Percentiles rank a stretch among this genome's conserved stretches.
Evolutionary conservation across 306 rosid genomes (phyloP).

Genomic region (Arachis hypogaea): DNA sequence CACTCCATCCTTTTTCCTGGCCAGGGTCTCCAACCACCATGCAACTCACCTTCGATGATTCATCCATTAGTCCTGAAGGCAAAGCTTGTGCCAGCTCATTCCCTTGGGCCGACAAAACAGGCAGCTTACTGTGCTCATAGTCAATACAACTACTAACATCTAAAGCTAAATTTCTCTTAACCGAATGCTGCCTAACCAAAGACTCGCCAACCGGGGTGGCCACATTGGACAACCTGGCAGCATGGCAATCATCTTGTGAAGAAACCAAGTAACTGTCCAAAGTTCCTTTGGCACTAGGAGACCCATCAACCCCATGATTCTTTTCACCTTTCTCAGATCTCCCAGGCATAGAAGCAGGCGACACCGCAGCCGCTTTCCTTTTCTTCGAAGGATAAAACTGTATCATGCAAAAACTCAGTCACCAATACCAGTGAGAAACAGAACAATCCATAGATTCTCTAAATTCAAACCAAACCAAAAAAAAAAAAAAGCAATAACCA

Average conservation of each 20-base stretch:
- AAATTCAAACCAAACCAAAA: background rate
- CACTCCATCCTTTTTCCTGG: slow-evolving; percentile 37
- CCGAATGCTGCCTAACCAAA: slow-evolving; percentile 40
- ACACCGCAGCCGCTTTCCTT: slow-evolving; percentile 51
- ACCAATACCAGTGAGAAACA: slow-evolving; percentile 13
- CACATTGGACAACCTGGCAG: slow-evolving; percentile 21
- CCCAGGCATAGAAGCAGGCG: slow-evolving; percentile 61
- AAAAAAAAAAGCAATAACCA: background rate
- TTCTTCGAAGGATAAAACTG: slow-evolving; percentile 92
- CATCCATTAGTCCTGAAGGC: slow-evolving; percentile 31
- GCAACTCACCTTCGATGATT: slow-evolving; percentile 26
- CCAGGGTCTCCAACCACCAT: slow-evolving; percentile 40
- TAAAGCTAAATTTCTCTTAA: slow-evolving; percentile 58
- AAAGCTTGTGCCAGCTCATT: slow-evolving; percentile 22
- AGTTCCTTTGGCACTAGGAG: slow-evolving; percentile 72
- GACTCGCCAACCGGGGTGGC: slow-evolving; percentile 12
- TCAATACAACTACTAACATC: slow-evolving; percentile 50
- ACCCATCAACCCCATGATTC: slow-evolving; percentile 49
- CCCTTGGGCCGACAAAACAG: slow-evolving; percentile 39
- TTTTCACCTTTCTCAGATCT: slow-evolving; percentile 59
- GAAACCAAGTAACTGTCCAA: slow-evolving; percentile 63
- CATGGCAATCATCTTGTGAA: slow-evolving; percentile 52
- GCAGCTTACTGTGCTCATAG: slow-evolving; percentile 40
- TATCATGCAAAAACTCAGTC: background rate
- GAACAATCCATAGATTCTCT: background rate